Conservation (phyloP, 1,139 yeast genomes). For the Geotrichum restrictum region DNA sequence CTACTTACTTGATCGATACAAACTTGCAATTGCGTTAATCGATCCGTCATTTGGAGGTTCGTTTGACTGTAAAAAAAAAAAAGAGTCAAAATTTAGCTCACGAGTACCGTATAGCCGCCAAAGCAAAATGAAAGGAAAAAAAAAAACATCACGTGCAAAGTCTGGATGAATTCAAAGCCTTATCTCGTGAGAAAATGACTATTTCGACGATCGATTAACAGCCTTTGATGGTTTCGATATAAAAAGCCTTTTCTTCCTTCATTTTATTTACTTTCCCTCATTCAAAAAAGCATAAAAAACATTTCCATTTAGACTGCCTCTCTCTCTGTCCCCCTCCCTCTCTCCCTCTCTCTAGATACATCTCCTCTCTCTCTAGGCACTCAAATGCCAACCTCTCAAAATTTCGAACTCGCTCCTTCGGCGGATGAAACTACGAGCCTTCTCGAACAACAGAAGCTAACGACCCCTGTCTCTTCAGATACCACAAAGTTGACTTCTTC, state of each 20-base stretch:
- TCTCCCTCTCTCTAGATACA: background rate
- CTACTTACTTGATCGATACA: constrained; percentile 68
- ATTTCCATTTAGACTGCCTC: background rate
- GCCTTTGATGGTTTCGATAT: too few species aligned
- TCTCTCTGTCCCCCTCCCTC: background rate
- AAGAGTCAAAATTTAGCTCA: background rate
- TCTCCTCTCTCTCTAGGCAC: background rate
- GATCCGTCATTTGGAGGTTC: constrained; percentile 48
- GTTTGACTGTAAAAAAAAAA: background rate
- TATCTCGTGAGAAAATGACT: too few species aligned
- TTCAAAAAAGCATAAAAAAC: too few species aligned
- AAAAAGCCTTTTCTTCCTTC: too few species aligned
- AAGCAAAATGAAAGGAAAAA: background rate
- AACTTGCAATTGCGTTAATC: constrained; percentile 86
- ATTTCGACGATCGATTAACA: too few species aligned
- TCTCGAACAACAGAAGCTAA: constrained; percentile 1
- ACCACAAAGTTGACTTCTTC: background rate
- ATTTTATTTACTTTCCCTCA: too few species aligned
- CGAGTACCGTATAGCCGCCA: background rate
- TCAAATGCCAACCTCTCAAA: background rate
- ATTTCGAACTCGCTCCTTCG: constrained; percentile 2
- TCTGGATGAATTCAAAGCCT: too few species aligned
- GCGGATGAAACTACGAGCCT: constrained; percentile 6
- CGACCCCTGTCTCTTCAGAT: background rate
- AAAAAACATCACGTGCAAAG: background rate